These are phyloP conservation scores for Imleria badia DNA, from an alignment of 768 basidiomycete species.

Conservation along the genomic window DNA sequence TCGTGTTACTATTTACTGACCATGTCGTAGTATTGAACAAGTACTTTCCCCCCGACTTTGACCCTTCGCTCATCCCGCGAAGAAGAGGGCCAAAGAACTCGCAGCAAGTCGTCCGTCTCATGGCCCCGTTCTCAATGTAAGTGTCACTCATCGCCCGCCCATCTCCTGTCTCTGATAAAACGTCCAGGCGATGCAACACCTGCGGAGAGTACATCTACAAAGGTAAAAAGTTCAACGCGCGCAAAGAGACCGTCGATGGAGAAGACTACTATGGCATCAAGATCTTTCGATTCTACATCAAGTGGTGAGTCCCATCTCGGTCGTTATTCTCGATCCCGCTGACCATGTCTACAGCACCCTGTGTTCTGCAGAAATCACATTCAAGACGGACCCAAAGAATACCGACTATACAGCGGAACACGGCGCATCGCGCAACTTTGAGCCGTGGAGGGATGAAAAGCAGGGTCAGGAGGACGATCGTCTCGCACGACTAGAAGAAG, in stretches of 20 bases:
- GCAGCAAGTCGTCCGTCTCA: slow-evolving; percentile 96
- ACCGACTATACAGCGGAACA: slow-evolving; percentile 94
- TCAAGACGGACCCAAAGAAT: slow-evolving; percentile 99
- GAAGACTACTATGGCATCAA: slow-evolving; percentile 99
- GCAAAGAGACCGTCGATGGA: slow-evolving; percentile 96
- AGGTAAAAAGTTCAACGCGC: slow-evolving; percentile 99
- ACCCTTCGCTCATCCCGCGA: slow-evolving; percentile 93
- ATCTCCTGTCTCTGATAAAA: slow-evolving; percentile 10
- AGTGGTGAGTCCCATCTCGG: slow-evolving; percentile 56
- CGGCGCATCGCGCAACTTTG: slow-evolving; percentile 96
- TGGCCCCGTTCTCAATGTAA: slow-evolving; percentile 99
- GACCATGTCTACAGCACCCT: slow-evolving; percentile 59
- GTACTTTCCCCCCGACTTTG: slow-evolving; percentile 97
- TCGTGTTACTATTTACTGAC: slow-evolving; percentile 3
- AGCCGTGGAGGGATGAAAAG: slow-evolving; percentile 90
- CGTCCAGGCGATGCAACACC: slow-evolving; percentile 79
- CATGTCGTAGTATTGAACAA: slow-evolving; percentile 77
- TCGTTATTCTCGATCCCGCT: slow-evolving; percentile 1
- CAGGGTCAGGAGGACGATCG: slow-evolving; percentile 81
- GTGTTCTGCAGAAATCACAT: slow-evolving; percentile 98
- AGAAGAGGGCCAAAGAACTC: slow-evolving; percentile 89
- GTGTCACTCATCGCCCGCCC: slow-evolving; percentile 19
- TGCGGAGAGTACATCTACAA: slow-evolving; percentile 99
- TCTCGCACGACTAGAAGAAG: slow-evolving; percentile 82
- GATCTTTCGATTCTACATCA: slow-evolving; percentile 91